Base-by-base conservation (phyloP, 768 basidiomycete species). In the Suillus fuscotomentosus region DNA sequence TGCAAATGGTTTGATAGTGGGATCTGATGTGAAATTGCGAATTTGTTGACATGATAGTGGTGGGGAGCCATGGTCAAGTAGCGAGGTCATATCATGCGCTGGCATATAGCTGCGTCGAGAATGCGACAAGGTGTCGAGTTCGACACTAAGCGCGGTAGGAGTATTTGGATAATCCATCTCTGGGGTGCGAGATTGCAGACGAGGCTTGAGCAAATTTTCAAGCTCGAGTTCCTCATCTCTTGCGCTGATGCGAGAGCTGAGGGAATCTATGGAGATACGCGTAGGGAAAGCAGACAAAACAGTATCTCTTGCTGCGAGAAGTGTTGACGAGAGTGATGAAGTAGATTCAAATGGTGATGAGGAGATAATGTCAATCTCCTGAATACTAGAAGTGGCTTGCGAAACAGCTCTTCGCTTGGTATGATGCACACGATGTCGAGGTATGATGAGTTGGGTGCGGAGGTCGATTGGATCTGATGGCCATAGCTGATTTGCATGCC, bases 401-500 rank as follows among this genome's bases (percentile, higher is more conserved):
- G 20, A 27, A 27, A 20, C 15, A 31, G 36, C 34, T 42, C 48
- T 75, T 31, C 24, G 53, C 41, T 66, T 63, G 5, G 43, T 6
- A 11, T 45, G 65, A 50, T 56, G 61, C 5, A 48, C 17, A 42
- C 73, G 47, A 24, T 69, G 66, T 1, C 60, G 68, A 0, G 96
- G 95, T 63, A 99, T 89, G 70, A 91, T 88, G 42, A 97, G 85
- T 7, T 86, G 81, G 54, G 88, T 87, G 36, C 96, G 90, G 41
- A 95, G 84, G 77, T 97, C 94, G 54, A 99, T 91, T 1, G 94
- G 84, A 73, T 99, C 97, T 8, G 92, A 90, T 7, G 94, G 75
- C 97, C 97, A 99, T 9, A 99, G 81, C 68, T 95, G 93, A 75
- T 99, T 99, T 56, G 89, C 88, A 69, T 88, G 83, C 56, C 96